Base-by-base conservation (phyloP, 1,284 basidiomycete species). In the Cronartium quercuum region DNA sequence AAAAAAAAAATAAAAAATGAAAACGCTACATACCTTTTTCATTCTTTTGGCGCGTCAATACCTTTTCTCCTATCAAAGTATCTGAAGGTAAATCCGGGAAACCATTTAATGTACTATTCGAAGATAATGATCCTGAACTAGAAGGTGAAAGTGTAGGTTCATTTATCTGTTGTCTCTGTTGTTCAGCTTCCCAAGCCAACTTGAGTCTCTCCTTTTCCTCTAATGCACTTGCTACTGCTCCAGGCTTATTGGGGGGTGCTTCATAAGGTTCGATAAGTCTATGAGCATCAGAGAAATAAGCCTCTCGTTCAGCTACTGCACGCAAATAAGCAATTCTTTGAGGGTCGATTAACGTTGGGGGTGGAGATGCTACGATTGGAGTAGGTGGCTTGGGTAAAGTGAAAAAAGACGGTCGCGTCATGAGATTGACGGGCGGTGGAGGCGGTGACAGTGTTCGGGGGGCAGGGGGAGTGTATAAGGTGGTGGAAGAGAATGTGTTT, bases 381-480 rank as follows among this genome's bases (percentile, higher is more conserved):
- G 44, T 12, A 9, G 21, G 9, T 7, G 57, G 12, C 24, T 3
- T 34, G 13, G 37, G 38, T 10, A 38, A 38, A n/a, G 35, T 38
- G 12, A 18, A 18, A 24, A 60, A 35, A 6, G 55, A 68, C 6
- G 67, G 67, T 3, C 67, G 67, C 7, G 67, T 68, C 15, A 21
- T 60, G 7, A 68, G 37, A 68, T 68, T 68, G 7, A 68, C 55
- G 1, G 67, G 67, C 3, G 67, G 67, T 58, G 67, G 67, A 38
- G 66, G 67, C 9, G 67, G 67, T 60, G 67, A 60, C 5, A 34
- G 37, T 60, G 51, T 40, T 13, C 55, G 55, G 3, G 21, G 9
- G 42, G 6, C 7, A 29, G 64, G 24, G 1, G 40, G 15, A 51
- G 15, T 51, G 47, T 51, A 51, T 51, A 51, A 51, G 15, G 47